Evolutionary conservation across 345 rosid species (phyloP).

Genomic region (Eucalyptus curtisii): DNA sequence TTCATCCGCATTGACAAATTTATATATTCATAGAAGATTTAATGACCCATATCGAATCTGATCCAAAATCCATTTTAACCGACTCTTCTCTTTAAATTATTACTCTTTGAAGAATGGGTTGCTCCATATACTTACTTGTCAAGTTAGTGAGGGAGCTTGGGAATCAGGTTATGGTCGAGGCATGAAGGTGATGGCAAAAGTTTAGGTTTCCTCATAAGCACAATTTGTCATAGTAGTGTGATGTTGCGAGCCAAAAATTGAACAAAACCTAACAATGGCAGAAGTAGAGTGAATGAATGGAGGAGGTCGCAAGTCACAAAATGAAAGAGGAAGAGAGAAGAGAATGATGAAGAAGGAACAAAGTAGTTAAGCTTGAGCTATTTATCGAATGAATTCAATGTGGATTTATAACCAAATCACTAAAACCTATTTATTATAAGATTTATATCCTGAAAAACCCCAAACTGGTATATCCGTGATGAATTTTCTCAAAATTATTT

Average conservation of each 20-base stretch:
- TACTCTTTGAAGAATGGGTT: not conserved
- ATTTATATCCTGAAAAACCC: too few species aligned
- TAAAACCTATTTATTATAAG: not conserved
- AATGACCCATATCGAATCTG: not conserved
- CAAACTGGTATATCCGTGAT: accelerated
- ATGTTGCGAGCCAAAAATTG: not conserved
- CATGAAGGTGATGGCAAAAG: not conserved
- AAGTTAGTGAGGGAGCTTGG: not conserved
- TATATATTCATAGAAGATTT: not conserved
- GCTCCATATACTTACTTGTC: not conserved
- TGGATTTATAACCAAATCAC: not conserved
- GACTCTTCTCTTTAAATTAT: not conserved
- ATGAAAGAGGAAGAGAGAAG: not conserved
- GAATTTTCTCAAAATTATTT: too few species aligned
- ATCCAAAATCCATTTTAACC: not conserved
- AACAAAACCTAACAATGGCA: not conserved
- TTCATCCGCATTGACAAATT: too few species aligned
- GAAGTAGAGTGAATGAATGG: not conserved
- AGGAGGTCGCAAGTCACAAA: not conserved
- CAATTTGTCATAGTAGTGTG: not conserved
- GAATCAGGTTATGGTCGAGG: not conserved
- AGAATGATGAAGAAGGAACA: not conserved
- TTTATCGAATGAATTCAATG: not conserved
- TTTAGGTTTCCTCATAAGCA: not conserved
- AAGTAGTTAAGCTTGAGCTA: not conserved